Percentiles rank a stretch among this genome's conserved stretches.
Conservation (phyloP, 768 basidiomycete genomes). For the Gloeostereum incarnatum region DNA sequence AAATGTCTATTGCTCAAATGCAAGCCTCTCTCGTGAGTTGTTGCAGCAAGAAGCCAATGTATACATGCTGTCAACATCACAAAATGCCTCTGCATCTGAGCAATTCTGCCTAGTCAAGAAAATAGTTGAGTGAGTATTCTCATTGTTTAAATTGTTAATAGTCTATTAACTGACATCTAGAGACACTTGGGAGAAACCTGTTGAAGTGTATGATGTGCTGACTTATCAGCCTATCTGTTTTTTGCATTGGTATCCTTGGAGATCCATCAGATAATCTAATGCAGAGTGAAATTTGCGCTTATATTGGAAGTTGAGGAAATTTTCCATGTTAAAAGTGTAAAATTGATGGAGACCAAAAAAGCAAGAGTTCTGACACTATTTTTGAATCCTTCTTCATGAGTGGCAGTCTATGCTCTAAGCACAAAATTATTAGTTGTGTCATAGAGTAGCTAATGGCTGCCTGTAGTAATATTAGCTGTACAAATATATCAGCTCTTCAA, state of each 20-base stretch:
- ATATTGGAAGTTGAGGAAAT: constrained; percentile 19
- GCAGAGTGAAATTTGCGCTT: constrained; percentile 15
- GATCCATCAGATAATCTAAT: constrained; percentile 16
- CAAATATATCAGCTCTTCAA: constrained; percentile 1
- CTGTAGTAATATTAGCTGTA: constrained; percentile 9
- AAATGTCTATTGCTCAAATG: constrained; percentile 14
- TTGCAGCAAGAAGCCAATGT: constrained; percentile 17
- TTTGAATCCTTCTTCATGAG: neutral
- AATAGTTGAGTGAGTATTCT: constrained; percentile 7
- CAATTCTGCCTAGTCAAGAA: constrained; percentile 13
- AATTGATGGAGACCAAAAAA: constrained; percentile 12
- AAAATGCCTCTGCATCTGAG: constrained; percentile 15
- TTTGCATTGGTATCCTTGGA: constrained; percentile 5
- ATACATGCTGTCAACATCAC: constrained; percentile 16
- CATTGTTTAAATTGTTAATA: neutral
- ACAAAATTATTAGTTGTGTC: constrained; percentile 2
- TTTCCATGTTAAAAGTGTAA: constrained; percentile 17
- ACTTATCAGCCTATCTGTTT: constrained; percentile 7
- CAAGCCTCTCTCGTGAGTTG: constrained; percentile 12
- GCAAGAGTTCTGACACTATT: constrained; percentile 4
- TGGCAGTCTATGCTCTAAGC: constrained; percentile 1
- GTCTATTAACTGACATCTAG: neutral
- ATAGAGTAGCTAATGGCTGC: constrained; percentile 10
- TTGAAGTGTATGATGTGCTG: constrained; percentile 7
- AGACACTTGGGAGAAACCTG: constrained; percentile 4